Percentiles rank a stretch among this genome's conserved stretches.
Evolutionary conservation across 441 rosid species (phyloP).

Genomic region (Bocquillonia castaneifolia): DNA sequence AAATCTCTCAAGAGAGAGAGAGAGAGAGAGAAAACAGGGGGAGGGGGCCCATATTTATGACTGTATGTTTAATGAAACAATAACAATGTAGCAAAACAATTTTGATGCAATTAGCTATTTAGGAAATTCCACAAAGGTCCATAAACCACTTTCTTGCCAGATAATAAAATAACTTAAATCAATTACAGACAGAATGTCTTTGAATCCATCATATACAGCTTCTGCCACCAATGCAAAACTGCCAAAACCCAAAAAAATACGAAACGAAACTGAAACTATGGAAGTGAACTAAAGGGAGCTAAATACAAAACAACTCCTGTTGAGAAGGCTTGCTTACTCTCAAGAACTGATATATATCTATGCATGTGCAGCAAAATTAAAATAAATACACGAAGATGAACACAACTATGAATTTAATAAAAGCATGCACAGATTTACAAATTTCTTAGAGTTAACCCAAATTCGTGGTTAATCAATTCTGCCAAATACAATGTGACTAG

Average conservation of each 20-base stretch:
- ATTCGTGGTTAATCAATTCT: neutral
- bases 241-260: no score
- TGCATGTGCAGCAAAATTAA: neutral
- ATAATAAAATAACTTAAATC: neutral
- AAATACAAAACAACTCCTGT: neutral
- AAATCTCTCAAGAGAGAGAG: constrained; percentile 1
- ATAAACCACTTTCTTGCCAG: neutral
- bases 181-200: neutral
- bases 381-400: neutral
- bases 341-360: neutral
- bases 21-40: neutral
- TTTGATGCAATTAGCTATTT: neutral
- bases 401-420: neutral
- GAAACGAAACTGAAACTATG: neutral
- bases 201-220: neutral
- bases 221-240: neutral
- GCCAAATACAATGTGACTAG: neutral
- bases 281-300: neutral
- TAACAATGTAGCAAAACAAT: neutral
- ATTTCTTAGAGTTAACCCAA: neutral
- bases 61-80: neutral
- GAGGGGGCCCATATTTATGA: neutral
- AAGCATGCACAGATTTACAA: neutral
- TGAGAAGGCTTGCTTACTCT: neutral
- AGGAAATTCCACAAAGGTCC: neutral